A percentile compares a stretch with the other conserved stretches of the same genome.
These are phyloP conservation scores for Ganoderma sinense DNA, from an alignment of 1,284 basidiomycete species.

Conservation along the genomic window DNA sequence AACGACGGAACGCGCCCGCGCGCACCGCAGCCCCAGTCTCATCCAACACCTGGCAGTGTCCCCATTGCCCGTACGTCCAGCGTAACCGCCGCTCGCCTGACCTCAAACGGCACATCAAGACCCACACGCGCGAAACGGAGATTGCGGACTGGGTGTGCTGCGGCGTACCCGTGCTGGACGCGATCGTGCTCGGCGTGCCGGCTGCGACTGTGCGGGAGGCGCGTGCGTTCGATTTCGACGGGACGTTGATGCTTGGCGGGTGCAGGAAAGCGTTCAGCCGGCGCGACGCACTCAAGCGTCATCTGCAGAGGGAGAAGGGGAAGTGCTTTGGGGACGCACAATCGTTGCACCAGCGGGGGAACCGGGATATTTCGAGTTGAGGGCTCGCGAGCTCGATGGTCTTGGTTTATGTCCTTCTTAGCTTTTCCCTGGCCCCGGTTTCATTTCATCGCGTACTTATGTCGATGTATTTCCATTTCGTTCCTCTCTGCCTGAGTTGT, in stretches of 20 bases:
- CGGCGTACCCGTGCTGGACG: constrained; percentile 50
- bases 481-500: too few species aligned
- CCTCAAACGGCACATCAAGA: constrained; percentile 58
- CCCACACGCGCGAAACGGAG: constrained; percentile 48
- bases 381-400: too few species aligned
- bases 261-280: constrained; percentile 61
- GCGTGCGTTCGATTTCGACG: constrained; percentile 41
- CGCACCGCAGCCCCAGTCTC: neutral
- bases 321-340: constrained; percentile 44
- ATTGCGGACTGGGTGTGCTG: constrained; percentile 44
- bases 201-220: constrained; percentile 35
- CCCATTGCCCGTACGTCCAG: constrained; percentile 33
- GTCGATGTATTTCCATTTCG: too few species aligned
- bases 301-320: constrained; percentile 54
- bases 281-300: constrained; percentile 63
- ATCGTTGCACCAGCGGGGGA: constrained; percentile 1
- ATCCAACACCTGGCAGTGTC: constrained; percentile 11
- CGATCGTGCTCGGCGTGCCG: constrained; percentile 34
- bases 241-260: constrained; percentile 53
- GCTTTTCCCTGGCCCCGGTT: too few species aligned
- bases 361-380: neutral
- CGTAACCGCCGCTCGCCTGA: constrained; percentile 56
- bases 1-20: neutral
- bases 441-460: too few species aligned
- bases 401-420: too few species aligned